Percentiles rank a stretch among this genome's conserved stretches.
phyloP scores from a whole-genome alignment of 257 asterid genomes.

The Buddleja alternifolia region DNA sequence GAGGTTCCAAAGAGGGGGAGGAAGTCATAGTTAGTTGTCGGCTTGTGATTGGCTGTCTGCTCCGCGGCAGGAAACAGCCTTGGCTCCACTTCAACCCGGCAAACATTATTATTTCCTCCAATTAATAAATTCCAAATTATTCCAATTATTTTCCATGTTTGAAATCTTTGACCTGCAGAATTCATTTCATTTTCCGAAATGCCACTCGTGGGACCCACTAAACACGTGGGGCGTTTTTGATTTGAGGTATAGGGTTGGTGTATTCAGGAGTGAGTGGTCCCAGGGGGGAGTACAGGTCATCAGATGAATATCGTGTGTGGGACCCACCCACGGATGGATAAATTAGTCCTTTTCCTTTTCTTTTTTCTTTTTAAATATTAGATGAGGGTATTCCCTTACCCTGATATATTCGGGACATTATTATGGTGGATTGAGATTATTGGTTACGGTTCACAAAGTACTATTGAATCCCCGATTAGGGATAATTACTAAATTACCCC shows the following conservation, averaged over 20 bases:
- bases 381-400: too few relatives aligned
- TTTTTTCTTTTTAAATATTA: too few relatives aligned
- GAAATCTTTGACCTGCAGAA: constrained; percentile 24
- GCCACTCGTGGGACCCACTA: constrained; percentile 27
- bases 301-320: constrained; percentile 24
- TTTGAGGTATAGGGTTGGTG: too few relatives aligned
- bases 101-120: constrained; percentile 14
- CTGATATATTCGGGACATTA: too few relatives aligned
- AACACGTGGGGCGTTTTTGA: constrained; percentile 30
- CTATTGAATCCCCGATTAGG: too few relatives aligned
- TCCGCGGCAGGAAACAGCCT: constrained; percentile 48
- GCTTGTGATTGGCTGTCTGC: constrained; percentile 50
- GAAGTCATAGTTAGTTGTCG: constrained; percentile 20
- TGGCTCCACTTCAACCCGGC: constrained; percentile 50
- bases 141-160: too few relatives aligned
- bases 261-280: constrained; percentile 38
- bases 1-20: background rate
- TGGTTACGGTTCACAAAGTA: too few relatives aligned
- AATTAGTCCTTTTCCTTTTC: too few relatives aligned
- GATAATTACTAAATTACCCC: too few relatives aligned
- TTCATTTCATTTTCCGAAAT: constrained; percentile 16
- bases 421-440: too few relatives aligned
- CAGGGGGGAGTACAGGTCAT: constrained; percentile 27
- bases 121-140: background rate
- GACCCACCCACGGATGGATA: too few relatives aligned